phyloP scores from a whole-genome alignment of 2,329 filamentous ascomycete genomes.

The Stachybotrys elegans region DNA sequence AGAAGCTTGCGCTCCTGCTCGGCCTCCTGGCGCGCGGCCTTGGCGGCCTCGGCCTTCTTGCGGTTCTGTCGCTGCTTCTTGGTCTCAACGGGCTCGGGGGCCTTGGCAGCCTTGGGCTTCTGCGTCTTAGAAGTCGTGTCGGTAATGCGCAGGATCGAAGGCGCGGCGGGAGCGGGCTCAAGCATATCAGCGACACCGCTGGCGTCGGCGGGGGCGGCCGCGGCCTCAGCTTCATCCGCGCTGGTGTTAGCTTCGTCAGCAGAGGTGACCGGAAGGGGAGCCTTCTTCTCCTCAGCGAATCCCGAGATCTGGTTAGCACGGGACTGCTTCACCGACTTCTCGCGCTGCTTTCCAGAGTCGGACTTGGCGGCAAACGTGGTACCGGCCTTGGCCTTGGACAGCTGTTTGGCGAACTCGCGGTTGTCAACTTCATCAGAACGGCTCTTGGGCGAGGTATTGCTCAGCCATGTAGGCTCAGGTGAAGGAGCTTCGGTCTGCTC shows the following conservation, averaged over 20 bases:
- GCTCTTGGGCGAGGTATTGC: slow-evolving; percentile 24
- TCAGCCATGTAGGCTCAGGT: slow-evolving; percentile 21
- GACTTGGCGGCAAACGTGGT: slow-evolving; percentile 51
- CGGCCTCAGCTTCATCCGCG: slow-evolving; percentile 67
- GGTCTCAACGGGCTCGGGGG: slow-evolving; percentile 65
- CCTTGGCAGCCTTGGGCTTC: slow-evolving; percentile 58
- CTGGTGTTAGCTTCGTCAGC: neutral
- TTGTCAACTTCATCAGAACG: slow-evolving; percentile 60
- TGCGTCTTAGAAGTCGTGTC: slow-evolving; percentile 58
- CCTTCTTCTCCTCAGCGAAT: slow-evolving; percentile 35
- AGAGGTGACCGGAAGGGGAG: neutral
- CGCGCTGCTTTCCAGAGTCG: slow-evolving; percentile 56
- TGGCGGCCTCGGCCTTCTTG: slow-evolving; percentile 79
- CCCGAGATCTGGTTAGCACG: slow-evolving; percentile 49
- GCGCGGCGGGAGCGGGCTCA: slow-evolving; percentile 62
- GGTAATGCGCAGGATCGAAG: slow-evolving; percentile 74
- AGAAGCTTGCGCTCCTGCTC: slow-evolving; percentile 73
- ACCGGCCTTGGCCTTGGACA: slow-evolving; percentile 67
- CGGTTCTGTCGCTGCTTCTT: slow-evolving; percentile 96
- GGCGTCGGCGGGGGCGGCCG: slow-evolving; percentile 63
- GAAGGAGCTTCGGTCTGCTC: slow-evolving; percentile 25
- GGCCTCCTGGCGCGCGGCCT: slow-evolving; percentile 67
- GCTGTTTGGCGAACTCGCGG: slow-evolving; percentile 70
- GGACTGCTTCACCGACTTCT: slow-evolving; percentile 67
- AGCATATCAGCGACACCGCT: slow-evolving; percentile 89